Conservation (phyloP, 345 rosid genomes). For the Syzygium grande region DNA sequence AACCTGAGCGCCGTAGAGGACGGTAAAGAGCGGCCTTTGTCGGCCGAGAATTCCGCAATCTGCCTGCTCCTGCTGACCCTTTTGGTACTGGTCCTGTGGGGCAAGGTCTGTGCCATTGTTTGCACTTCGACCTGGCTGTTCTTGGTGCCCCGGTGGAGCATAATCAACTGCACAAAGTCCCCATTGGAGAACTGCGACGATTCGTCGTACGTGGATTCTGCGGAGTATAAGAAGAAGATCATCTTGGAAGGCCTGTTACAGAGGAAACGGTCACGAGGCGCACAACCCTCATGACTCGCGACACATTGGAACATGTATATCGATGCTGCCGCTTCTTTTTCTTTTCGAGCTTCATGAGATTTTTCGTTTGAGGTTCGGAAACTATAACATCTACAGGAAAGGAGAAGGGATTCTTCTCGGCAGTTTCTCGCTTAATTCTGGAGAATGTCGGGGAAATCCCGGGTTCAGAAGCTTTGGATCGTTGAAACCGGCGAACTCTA, state of each 20-base stretch:
- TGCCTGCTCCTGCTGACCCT: conserved; percentile 25
- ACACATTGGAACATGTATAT: neutral
- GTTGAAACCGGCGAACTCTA: neutral
- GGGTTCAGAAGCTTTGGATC: neutral
- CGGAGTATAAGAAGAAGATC: conserved; percentile 32
- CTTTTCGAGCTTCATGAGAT: neutral
- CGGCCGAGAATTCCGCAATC: neutral
- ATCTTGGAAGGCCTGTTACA: conserved; percentile 24
- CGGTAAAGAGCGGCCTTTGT: neutral
- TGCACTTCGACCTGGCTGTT: conserved; percentile 41
- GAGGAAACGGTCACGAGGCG: neutral
- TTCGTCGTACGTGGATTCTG: neutral
- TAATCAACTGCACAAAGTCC: neutral
- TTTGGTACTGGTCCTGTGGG: conserved; percentile 33
- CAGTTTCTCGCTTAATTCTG: neutral
- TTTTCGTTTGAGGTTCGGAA: neutral
- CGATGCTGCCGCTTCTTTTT: neutral
- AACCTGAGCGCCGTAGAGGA: neutral
- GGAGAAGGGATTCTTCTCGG: neutral
- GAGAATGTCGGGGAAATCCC: neutral
- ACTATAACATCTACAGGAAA: neutral
- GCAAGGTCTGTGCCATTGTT: conserved; percentile 40
- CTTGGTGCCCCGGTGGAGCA: conserved; percentile 8
- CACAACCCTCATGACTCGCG: neutral
- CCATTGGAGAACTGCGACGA: neutral